These are phyloP conservation scores for Candida sp. DNA, from an alignment of 1,139 yeast genomes.

Conservation along the genomic window DNA sequence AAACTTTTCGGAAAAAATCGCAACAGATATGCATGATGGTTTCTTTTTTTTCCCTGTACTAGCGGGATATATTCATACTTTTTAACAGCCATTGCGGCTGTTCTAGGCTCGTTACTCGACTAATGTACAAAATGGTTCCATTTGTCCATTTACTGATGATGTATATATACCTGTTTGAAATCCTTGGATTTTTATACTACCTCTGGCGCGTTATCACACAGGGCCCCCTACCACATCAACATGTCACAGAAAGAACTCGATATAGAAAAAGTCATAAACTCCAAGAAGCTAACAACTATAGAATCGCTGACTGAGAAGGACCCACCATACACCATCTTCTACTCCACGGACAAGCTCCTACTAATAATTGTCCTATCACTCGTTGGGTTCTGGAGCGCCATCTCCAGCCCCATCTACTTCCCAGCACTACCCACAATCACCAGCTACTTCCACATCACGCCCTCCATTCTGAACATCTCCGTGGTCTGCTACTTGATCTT, in stretches of 20 bases:
- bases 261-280: conserved; percentile 2
- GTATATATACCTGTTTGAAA: background rate
- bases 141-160: background rate
- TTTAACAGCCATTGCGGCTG: background rate
- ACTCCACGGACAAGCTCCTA: conserved; percentile 17
- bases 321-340: conserved; percentile 21
- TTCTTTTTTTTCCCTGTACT: background rate
- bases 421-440: conserved; percentile 45
- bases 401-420: conserved; percentile 44
- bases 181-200: no score
- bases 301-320: conserved; percentile 4
- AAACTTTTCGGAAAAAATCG: conserved; percentile 1
- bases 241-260: conserved; percentile 1
- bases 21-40: background rate
- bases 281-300: conserved; percentile 4
- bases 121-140: background rate
- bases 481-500: conserved; percentile 41
- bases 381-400: conserved; percentile 44
- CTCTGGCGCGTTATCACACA: no score
- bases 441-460: conserved; percentile 25
- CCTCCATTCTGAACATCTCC: conserved; percentile 32
- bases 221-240: background rate
- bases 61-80: background rate
- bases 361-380: conserved; percentile 30
- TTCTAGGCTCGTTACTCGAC: no score